Percentiles rank a stretch among this genome's conserved stretches.
These are phyloP conservation scores for Sabuloglossum arenarium DNA, from an alignment of 495 filamentous ascomycete genomes.

Conservation along the genomic window DNA sequence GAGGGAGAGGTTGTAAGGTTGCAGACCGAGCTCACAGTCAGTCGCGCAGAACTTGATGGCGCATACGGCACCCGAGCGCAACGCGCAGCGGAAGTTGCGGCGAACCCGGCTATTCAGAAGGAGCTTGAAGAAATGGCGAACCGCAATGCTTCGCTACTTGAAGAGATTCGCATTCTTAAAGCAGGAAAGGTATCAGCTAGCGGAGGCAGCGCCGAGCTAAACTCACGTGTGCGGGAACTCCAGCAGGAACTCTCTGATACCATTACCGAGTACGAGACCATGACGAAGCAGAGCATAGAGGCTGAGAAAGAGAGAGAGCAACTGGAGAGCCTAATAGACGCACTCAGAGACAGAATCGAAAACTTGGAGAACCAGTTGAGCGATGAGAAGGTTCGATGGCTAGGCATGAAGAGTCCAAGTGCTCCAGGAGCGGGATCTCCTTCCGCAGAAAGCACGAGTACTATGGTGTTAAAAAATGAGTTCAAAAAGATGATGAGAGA, in stretches of 20 bases:
- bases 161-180: slow-evolving; percentile 35
- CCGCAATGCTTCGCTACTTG: slow-evolving; percentile 34
- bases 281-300: slow-evolving; percentile 69
- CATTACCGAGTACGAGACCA: slow-evolving; percentile 63
- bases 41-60: slow-evolving; percentile 83
- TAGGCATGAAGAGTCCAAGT: slow-evolving; percentile 38
- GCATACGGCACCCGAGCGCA: slow-evolving; percentile 66
- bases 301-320: slow-evolving; percentile 69
- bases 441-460: slow-evolving; percentile 37
- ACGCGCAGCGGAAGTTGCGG: slow-evolving; percentile 54
- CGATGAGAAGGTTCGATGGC: slow-evolving; percentile 51
- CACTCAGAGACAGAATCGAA: slow-evolving; percentile 47
- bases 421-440: slow-evolving; percentile 17
- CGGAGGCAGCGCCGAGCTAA: slow-evolving; percentile 23
- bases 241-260: slow-evolving; percentile 67
- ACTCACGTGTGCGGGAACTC: slow-evolving; percentile 36
- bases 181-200: slow-evolving; percentile 18
- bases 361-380: slow-evolving; percentile 41
- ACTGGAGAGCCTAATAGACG: slow-evolving; percentile 53
- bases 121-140: slow-evolving; percentile 44
- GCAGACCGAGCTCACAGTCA: slow-evolving; percentile 79
- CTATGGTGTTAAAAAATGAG: slow-evolving; percentile 54
- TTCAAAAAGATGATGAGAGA: slow-evolving; percentile 88
- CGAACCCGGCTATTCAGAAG: slow-evolving; percentile 39
- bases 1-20: slow-evolving; percentile 69